Percentiles rank a stretch among this genome's conserved stretches.
These are phyloP conservation scores for Phytophthora meadii DNA, from an alignment of 352 stramenopile genomes.

Conservation along the genomic window DNA sequence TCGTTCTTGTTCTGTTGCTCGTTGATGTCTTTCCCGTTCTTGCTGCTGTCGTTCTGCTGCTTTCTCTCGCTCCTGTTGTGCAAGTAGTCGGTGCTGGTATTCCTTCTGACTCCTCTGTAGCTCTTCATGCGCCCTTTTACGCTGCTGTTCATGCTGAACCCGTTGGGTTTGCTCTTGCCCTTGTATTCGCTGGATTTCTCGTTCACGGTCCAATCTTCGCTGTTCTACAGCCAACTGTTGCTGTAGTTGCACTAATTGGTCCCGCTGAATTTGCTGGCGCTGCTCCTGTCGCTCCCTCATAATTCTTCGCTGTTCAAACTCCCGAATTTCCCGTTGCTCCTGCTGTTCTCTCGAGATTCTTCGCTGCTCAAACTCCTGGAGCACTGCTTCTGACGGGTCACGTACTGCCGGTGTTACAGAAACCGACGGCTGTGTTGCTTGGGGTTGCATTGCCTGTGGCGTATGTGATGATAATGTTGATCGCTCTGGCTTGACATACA, in stretches of 20 bases:
- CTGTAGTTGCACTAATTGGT: conserved; percentile 20
- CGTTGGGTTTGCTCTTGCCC: conserved; percentile 21
- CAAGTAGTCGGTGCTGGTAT: conserved; percentile 33
- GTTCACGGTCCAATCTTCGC: conserved; percentile 16
- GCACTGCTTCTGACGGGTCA: conserved; percentile 31
- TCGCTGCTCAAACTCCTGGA: conserved; percentile 40
- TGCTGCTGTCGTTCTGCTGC: conserved; percentile 21
- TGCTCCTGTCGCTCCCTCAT: conserved; percentile 34
- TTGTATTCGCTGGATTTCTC: conserved; percentile 7
- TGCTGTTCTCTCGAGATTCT: conserved; percentile 38
- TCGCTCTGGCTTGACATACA: conserved; percentile 37
- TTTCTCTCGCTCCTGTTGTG: conserved; percentile 37
- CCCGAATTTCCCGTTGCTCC: conserved; percentile 23
- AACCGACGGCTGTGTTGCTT: conserved; percentile 1
- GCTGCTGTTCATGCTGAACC: conserved; percentile 30
- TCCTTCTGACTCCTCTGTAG: conserved; percentile 38
- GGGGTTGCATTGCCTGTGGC: background rate
- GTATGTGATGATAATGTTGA: background rate
- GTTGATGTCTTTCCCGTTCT: conserved; percentile 18
- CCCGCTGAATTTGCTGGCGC: conserved; percentile 11
- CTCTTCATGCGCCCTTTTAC: conserved; percentile 30
- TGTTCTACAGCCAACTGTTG: conserved; percentile 19
- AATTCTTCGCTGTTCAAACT: conserved; percentile 42
- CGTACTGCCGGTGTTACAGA: background rate
- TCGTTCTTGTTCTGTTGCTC: conserved; percentile 30